A percentile compares a stretch with the other conserved stretches of the same genome.
These are phyloP conservation scores for Xylariaceae sp. DNA, from an alignment of 2,329 filamentous ascomycete genomes.

Conservation along the genomic window DNA sequence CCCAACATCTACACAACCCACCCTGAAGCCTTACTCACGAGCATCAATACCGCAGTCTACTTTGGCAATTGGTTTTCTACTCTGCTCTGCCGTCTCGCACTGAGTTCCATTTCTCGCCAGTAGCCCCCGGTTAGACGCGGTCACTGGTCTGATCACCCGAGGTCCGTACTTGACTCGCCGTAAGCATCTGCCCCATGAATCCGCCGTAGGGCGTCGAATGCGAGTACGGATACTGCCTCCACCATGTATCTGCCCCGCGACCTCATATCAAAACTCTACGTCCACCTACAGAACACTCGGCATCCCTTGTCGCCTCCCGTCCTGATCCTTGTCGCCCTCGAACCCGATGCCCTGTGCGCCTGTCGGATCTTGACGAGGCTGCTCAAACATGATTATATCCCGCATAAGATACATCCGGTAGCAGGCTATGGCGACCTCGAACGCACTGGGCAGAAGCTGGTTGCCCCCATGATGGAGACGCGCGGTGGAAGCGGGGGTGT, in stretches of 20 bases:
- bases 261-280: constrained; percentile 86
- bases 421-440: constrained; percentile 87
- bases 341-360: constrained; percentile 91
- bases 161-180: background rate
- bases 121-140: background rate
- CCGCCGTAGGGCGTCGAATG: constrained; percentile 30
- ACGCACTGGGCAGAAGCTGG: constrained; percentile 71
- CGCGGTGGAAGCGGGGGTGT: constrained; percentile 82
- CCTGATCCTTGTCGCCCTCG: constrained; percentile 85
- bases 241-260: constrained; percentile 91
- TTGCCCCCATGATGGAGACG: constrained; percentile 79
- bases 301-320: constrained; percentile 90
- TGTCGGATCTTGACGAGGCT: constrained; percentile 89
- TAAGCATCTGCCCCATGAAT: constrained; percentile 31
- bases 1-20: constrained; percentile 4
- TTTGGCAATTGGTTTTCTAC: constrained; percentile 11
- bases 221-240: constrained; percentile 33
- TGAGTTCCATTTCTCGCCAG: background rate
- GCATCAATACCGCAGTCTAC: constrained; percentile 16
- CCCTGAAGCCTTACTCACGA: constrained; percentile 15
- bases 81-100: background rate
- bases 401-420: constrained; percentile 94
- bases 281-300: constrained; percentile 77
- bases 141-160: background rate
- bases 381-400: constrained; percentile 96